Evolutionary conservation across 202 grass and related monocot species (phyloP).

Genomic region (Bolboschoenoplectus hybrid): DNA sequence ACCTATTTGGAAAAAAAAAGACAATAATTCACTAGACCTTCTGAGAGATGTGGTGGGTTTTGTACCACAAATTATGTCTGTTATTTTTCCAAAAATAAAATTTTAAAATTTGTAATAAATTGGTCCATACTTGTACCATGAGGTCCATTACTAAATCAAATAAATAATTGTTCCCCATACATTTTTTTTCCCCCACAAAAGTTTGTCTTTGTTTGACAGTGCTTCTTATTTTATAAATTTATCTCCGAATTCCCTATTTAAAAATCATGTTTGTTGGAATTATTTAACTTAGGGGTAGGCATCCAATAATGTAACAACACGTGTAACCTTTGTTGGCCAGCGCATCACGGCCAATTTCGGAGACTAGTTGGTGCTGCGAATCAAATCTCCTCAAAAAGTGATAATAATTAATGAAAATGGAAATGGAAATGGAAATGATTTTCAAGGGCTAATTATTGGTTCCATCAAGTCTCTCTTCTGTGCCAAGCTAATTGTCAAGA

Average conservation of each 20-base stretch:
- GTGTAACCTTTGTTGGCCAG: not conserved
- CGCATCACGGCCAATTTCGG: not conserved
- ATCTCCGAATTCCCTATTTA: not conserved
- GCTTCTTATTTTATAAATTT: not conserved
- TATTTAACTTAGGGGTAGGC: not conserved
- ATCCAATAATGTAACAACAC: not conserved
- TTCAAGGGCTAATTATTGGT: not conserved
- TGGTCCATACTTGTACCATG: not conserved
- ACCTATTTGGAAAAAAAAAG: not conserved
- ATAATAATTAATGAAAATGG: not conserved
- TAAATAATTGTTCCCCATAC: not conserved
- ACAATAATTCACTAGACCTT: not conserved
- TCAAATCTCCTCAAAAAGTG: not conserved
- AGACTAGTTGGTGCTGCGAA: not conserved
- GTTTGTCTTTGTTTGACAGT: not conserved
- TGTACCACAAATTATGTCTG: not conserved
- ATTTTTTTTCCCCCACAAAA: not conserved
- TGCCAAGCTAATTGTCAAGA: not conserved
- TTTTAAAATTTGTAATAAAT: not conserved
- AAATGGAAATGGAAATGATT: not conserved
- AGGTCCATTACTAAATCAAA: not conserved
- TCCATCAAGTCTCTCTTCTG: not conserved
- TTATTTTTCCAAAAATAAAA: not conserved
- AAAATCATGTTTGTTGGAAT: not conserved
- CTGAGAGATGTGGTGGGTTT: not conserved